A percentile compares a stretch with the other conserved stretches of the same genome.
phyloP scores from a whole-genome alignment of 768 basidiomycete species.

The Leccinum rimulosum region DNA sequence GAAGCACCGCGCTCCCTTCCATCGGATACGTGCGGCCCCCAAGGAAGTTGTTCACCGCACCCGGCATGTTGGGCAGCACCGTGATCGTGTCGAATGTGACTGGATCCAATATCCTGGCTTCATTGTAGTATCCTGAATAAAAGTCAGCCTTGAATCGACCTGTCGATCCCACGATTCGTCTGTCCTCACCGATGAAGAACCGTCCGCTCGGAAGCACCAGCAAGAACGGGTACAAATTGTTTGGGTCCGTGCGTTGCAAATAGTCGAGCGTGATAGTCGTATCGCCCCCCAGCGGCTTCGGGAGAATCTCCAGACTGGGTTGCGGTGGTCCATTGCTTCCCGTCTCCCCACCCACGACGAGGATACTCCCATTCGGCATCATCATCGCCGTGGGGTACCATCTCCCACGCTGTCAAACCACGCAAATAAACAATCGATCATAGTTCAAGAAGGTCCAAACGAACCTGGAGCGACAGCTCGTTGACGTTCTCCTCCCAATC shows the following conservation, averaged over 20 bases:
- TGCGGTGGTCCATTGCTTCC: constrained; percentile 68
- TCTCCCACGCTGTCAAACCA: constrained; percentile 48
- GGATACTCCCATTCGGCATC: constrained; percentile 69
- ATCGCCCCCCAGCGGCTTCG: constrained; percentile 60
- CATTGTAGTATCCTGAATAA: constrained; percentile 68
- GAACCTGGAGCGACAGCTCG: constrained; percentile 59
- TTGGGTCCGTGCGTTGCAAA: constrained; percentile 69
- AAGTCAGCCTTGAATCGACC: neutral
- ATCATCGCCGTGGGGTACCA: constrained; percentile 74
- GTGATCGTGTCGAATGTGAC: constrained; percentile 59
- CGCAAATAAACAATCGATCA: too few relatives aligned
- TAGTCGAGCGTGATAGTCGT: constrained; percentile 63
- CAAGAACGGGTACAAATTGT: constrained; percentile 79
- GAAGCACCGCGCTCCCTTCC: constrained; percentile 65
- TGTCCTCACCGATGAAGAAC: constrained; percentile 64
- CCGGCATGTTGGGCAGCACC: constrained; percentile 70
- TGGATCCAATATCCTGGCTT: constrained; percentile 73
- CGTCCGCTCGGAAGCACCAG: constrained; percentile 65
- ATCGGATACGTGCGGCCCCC: constrained; percentile 77
- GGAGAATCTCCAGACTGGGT: constrained; percentile 71
- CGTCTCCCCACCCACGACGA: constrained; percentile 72
- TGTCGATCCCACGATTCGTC: neutral
- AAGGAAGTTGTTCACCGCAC: constrained; percentile 67
- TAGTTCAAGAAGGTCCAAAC: constrained; percentile 1
- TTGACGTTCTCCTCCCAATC: constrained; percentile 77